These are phyloP conservation scores for Aphanocladium album DNA, from an alignment of 2,329 filamentous ascomycete genomes.

Conservation along the genomic window DNA sequence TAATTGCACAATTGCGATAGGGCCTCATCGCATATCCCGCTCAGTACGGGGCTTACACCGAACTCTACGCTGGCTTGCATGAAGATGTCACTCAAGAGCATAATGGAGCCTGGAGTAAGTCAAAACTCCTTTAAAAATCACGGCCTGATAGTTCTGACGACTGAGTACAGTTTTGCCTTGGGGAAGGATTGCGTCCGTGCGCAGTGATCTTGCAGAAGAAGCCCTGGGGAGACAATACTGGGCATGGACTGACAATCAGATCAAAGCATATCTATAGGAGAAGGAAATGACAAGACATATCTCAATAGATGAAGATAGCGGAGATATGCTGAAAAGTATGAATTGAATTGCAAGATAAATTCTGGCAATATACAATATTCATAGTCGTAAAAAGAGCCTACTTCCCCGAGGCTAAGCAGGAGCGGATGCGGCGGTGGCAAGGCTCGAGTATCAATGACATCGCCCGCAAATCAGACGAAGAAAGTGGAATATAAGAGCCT, in stretches of 20 bases:
- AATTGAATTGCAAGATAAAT: too few relatives aligned
- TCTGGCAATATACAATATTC: too few relatives aligned
- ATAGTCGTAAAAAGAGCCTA: too few relatives aligned
- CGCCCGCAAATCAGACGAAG: too few relatives aligned
- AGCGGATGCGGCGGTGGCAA: too few relatives aligned
- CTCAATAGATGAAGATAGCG: too few relatives aligned
- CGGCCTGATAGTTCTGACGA: not conserved
- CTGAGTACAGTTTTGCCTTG: not conserved
- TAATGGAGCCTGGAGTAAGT: slow-evolving; percentile 19
- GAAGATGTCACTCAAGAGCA: slow-evolving; percentile 32
- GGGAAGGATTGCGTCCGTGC: slow-evolving; percentile 14
- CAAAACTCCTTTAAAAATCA: slow-evolving; percentile 16
- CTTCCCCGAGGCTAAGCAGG: too few relatives aligned
- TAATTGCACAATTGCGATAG: not conserved
- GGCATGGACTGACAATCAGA: slow-evolving; percentile 31
- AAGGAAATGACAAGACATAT: not conserved
- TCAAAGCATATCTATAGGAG: slow-evolving; percentile 15
- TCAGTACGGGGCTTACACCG: slow-evolving; percentile 36
- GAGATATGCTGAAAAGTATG: too few relatives aligned
- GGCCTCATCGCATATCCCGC: slow-evolving; percentile 16
- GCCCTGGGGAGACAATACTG: slow-evolving; percentile 25
- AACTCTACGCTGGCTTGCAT: slow-evolving; percentile 37
- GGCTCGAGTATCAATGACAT: too few relatives aligned
- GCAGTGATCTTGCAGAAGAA: slow-evolving; percentile 26
- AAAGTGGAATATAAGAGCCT: too few relatives aligned